Evolutionary conservation across 192 early-diverging fungal species (phyloP).

Genomic region (Diversispora eburnea): DNA sequence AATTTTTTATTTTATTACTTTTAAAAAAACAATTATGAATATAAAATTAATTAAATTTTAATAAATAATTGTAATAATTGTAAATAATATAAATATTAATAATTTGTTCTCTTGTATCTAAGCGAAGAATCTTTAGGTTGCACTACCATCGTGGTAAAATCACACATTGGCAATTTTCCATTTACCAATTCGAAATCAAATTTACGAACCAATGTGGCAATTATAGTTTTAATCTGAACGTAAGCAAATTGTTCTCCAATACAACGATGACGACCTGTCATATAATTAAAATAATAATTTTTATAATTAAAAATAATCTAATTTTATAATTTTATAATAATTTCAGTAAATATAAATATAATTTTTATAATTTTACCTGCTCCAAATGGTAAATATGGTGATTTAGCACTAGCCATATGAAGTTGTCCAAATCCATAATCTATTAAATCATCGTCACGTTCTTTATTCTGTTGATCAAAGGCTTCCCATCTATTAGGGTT

Average conservation of each 20-base stretch:
- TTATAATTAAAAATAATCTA: neutral
- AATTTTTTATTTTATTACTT: too few species aligned
- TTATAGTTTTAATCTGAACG: conserved; percentile 92
- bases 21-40: too few species aligned
- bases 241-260: conserved; percentile 98
- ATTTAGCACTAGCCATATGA: conserved; percentile 59
- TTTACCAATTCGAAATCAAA: conserved; percentile 71
- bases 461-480: conserved; percentile 55
- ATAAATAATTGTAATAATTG: too few species aligned
- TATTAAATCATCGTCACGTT: conserved; percentile 49
- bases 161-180: conserved; percentile 72
- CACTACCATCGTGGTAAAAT: conserved; percentile 91
- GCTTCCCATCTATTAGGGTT: conserved; percentile 75
- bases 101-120: conserved; percentile 14
- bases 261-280: conserved; percentile 84
- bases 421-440: conserved; percentile 79
- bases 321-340: neutral
- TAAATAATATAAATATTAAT: too few species aligned
- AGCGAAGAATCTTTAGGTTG: conserved; percentile 67
- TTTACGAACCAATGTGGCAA: conserved; percentile 75
- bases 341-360: conserved; percentile 9
- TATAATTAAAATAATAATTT: conserved; percentile 9
- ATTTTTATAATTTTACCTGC: conserved; percentile 68
- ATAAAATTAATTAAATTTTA: too few species aligned
- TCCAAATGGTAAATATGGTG: conserved; percentile 93